Evolutionary conservation across 768 basidiomycete species (phyloP), one percentile per base, ranked within the genome.

Genomic region (Suillus luteus): DNA sequence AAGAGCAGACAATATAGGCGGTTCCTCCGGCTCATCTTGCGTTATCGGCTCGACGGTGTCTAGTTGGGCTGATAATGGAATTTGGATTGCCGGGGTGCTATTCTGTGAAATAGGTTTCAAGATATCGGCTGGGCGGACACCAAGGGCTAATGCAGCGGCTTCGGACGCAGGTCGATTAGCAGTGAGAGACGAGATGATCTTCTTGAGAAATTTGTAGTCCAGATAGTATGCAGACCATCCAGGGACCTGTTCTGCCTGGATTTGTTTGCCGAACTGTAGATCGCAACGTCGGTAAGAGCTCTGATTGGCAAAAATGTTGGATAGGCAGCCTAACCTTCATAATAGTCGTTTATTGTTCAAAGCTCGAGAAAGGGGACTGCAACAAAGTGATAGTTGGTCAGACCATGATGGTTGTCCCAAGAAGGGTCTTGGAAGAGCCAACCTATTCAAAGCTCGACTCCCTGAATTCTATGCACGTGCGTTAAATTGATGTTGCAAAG

Each of bases 131-230:
- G 92, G 92, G 68, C 92, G 89, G 68, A 92, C 80, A 61, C 93
- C 93, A 57, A 91, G 80, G 14, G 93, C 93, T 61, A 97, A 80
- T 27, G 92, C 86, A 38, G 93, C 93, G 27, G 93, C 93, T 76
- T 97, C 95, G 9, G 93, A 89, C 55, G 92, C 92, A 8, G 95
- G 93, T 64, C 93, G 87, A 75, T 95, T 92, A 37, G 92, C 90
- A 59, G 89, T 88, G 65, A 98, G 86, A 15, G 96, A 97, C 65
- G 96, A 96, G 71, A 99, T 95, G 71, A 99, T 98, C 85, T 99
- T 95, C 81, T 97, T 97, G 75, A 97, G 84, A 71, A 91, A 91
- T 82, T 99, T 99, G 86, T 99, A 99, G 80, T 99, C 96, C 64
- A 98, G 87, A 79, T 99, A 99, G 81, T 93, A 93, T 49, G 82